These are phyloP conservation scores for Westerdykella ornata DNA, from an alignment of 2,329 filamentous ascomycete species.

Conservation along the genomic window DNA sequence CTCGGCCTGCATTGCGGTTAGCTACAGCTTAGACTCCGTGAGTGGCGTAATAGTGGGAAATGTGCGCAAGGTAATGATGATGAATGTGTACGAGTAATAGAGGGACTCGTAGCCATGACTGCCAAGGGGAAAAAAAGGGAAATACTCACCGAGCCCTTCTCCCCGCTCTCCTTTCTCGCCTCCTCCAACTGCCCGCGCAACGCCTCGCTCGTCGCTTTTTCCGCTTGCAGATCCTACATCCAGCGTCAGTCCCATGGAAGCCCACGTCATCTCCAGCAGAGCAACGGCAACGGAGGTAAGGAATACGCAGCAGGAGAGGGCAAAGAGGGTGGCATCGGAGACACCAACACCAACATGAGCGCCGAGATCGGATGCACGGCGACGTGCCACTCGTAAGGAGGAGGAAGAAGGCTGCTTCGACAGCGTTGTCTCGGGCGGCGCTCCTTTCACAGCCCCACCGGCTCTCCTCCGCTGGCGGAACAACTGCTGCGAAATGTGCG, in stretches of 20 bases:
- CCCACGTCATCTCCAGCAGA: too few relatives aligned
- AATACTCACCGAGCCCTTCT: conserved; percentile 33
- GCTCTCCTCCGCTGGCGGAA: too few relatives aligned
- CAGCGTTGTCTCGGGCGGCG: too few relatives aligned
- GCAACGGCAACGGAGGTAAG: background rate
- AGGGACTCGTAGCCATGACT: background rate
- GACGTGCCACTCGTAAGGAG: too few relatives aligned
- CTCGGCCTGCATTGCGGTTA: conserved; percentile 17
- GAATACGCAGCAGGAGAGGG: too few relatives aligned
- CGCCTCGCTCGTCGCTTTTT: conserved; percentile 16
- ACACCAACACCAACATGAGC: too few relatives aligned
- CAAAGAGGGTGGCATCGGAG: too few relatives aligned
- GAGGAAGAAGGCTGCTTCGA: too few relatives aligned
- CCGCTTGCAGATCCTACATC: conserved; percentile 29
- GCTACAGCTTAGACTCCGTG: conserved; percentile 1
- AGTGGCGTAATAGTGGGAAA: background rate
- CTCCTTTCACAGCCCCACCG: too few relatives aligned
- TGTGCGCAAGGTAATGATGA: background rate
- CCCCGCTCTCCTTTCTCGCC: conserved; percentile 28
- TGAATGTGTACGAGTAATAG: too few relatives aligned
- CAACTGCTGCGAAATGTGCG: too few relatives aligned
- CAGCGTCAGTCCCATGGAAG: background rate
- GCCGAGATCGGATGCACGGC: too few relatives aligned
- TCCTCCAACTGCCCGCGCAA: conserved; percentile 29
- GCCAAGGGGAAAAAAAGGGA: background rate